These are phyloP conservation scores for Colletotrichum nymphaeae DNA, from an alignment of 2,329 filamentous ascomycete genomes.

Conservation along the genomic window DNA sequence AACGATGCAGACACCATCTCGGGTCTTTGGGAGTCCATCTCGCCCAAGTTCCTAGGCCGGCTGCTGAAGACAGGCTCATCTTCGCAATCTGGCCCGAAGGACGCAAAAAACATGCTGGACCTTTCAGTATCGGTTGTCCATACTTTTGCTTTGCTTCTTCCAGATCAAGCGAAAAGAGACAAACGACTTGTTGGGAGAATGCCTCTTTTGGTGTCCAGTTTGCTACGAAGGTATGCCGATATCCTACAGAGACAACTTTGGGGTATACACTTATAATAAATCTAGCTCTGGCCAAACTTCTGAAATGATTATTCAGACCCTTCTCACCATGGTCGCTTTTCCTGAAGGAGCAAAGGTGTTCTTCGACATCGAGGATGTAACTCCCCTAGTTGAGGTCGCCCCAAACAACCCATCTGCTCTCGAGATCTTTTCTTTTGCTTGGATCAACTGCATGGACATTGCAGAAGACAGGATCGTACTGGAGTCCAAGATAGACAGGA, in stretches of 20 bases:
- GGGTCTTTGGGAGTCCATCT: slow-evolving; percentile 69
- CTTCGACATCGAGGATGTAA: slow-evolving; percentile 61
- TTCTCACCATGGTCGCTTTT: slow-evolving; percentile 66
- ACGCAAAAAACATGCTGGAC: slow-evolving; percentile 71
- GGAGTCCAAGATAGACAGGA: slow-evolving; percentile 55
- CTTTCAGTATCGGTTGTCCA: slow-evolving; percentile 72
- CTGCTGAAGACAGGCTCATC: slow-evolving; percentile 66
- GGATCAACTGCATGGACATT: slow-evolving; percentile 60
- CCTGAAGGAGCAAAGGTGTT: slow-evolving; percentile 62
- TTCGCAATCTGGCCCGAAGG: slow-evolving; percentile 47
- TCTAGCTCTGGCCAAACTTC: slow-evolving; percentile 64
- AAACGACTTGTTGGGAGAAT: slow-evolving; percentile 64
- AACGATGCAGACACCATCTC: slow-evolving; percentile 57
- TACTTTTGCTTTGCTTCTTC: slow-evolving; percentile 69
- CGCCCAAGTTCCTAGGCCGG: slow-evolving; percentile 72
- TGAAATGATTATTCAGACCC: slow-evolving; percentile 64
- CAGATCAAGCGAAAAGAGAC: slow-evolving; percentile 56
- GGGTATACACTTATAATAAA: not conserved
- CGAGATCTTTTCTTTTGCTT: slow-evolving; percentile 67
- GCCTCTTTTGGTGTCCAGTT: slow-evolving; percentile 62
- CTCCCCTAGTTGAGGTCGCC: slow-evolving; percentile 67
- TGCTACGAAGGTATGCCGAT: slow-evolving; percentile 61
- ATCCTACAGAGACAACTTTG: not conserved
- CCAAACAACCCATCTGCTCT: slow-evolving; percentile 64
- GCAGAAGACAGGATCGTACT: slow-evolving; percentile 46